Evolutionary conservation across 768 basidiomycete genomes (phyloP), one percentile per base, ranked within the genome.

Genomic region (Hemileccinum rubropunctum): DNA sequence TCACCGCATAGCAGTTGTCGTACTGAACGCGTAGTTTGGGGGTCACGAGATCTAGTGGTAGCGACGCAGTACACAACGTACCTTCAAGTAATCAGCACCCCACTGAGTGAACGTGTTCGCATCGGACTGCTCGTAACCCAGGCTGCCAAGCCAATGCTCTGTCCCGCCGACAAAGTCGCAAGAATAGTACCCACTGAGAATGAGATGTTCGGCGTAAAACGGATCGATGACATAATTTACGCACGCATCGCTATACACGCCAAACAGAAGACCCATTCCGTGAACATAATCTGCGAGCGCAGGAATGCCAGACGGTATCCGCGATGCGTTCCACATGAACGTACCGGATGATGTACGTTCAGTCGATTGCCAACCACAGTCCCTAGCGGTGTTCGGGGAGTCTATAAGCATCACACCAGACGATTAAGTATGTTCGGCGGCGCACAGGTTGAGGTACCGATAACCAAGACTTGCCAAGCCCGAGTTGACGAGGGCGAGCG

Each of bases 61-160:
- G 21, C 3, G 18, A 18, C 3, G 13, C 34, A n/a, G 23, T 15
- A 14, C 20, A 6, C 18, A 26, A 38, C 42, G 17, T 11, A 57
- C 55, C 42, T 57, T 57, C 45, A 57, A 30, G 42, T 57, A 57
- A 47, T 57, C 48, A 8, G 13, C 33, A 37, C 45, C 45, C 56
- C 52, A 57, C 17, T 26, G 18, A 1, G 21, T 13, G 5, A 57
- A 57, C 8, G 48, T 47, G 18, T 40, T 5, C 4, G 53, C 56
- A 13, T 57, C 52, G 3, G 48, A 39, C 14, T 23, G n/a, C 15
- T 57, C 56, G 34, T 54, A 12, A 21, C 42, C 48, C 13, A 50
- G 13, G 37, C 56, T 57, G 15, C 56, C 56, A 30, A 57, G 23
- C 42, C 37, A 37, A 18, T 47, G 33, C 6, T 26, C 45, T 1